phyloP scores from a whole-genome alignment of 2,329 filamentous ascomycete species.

The Aureobasidium sp. region DNA sequence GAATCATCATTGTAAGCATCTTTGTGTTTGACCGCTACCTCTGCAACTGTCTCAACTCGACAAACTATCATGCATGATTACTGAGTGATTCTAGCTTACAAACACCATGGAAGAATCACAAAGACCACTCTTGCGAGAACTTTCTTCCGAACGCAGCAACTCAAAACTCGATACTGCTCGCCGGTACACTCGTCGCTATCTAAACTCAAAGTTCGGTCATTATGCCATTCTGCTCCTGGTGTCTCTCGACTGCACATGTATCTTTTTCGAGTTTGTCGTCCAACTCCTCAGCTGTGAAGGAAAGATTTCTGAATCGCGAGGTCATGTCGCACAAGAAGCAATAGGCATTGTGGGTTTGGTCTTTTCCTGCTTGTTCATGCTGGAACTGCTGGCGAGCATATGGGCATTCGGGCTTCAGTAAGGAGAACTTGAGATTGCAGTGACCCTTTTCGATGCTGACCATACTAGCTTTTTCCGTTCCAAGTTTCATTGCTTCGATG shows the following conservation, averaged over 20 bases:
- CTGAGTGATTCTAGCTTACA: neutral
- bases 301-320: slow-evolving; percentile 21
- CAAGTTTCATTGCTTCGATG: slow-evolving; percentile 56
- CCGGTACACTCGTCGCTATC: slow-evolving; percentile 25
- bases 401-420: slow-evolving; percentile 55
- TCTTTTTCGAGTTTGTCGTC: slow-evolving; percentile 46
- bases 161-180: slow-evolving; percentile 14
- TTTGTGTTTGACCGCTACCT: neutral
- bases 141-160: neutral
- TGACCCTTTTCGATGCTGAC: neutral
- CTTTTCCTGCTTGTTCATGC: slow-evolving; percentile 57
- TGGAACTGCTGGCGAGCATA: slow-evolving; percentile 50
- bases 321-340: slow-evolving; percentile 27
- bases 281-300: slow-evolving; percentile 41
- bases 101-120: neutral
- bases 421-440: slow-evolving; percentile 17
- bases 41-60: neutral
- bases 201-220: slow-evolving; percentile 41
- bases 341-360: slow-evolving; percentile 48
- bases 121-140: neutral
- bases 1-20: neutral
- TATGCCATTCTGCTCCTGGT: slow-evolving; percentile 43
- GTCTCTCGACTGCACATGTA: slow-evolving; percentile 41
- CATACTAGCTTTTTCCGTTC: slow-evolving; percentile 26
- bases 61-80: neutral